Evolutionary conservation across 129 eudicot genomes (phyloP).

Genomic region (Flaveria bidentis): DNA sequence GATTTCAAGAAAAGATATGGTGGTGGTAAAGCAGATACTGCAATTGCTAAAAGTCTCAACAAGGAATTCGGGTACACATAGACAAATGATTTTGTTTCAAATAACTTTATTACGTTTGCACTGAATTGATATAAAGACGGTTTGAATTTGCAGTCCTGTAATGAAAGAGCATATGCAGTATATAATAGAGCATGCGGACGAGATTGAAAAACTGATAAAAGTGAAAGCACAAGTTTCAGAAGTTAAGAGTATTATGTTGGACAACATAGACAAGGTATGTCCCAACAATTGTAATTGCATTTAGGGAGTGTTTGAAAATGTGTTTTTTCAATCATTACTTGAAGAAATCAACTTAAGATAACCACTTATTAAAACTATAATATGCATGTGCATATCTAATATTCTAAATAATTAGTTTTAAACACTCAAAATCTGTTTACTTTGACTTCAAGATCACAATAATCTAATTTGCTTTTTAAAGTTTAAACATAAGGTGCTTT

Average conservation of each 20-base stretch:
- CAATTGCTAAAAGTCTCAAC: conserved; percentile 84
- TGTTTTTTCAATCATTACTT: conserved; percentile 2
- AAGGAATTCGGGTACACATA: conserved; percentile 73
- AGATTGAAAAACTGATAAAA: conserved; percentile 84
- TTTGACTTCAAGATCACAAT: not conserved
- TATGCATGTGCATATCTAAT: not conserved
- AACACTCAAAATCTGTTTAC: not conserved
- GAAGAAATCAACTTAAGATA: not conserved
- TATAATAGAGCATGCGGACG: conserved; percentile 89
- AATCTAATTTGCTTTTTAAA: not conserved
- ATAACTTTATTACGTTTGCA: not conserved
- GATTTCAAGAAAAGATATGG: conserved; percentile 91
- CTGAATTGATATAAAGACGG: conserved; percentile 9
- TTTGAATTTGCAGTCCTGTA: conserved; percentile 54
- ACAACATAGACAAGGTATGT: conserved; percentile 84
- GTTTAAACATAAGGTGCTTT: not conserved
- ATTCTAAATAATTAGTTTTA: not conserved
- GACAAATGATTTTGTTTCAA: not conserved
- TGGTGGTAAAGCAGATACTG: conserved; percentile 91
- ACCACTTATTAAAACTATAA: not conserved
- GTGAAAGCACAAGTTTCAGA: conserved; percentile 98
- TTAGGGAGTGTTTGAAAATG: not conserved
- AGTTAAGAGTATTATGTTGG: conserved; percentile 85
- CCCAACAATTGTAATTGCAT: conserved; percentile 2
- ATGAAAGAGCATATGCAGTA: conserved; percentile 95